Percentiles rank a stretch among this genome's conserved stretches.
phyloP scores from a whole-genome alignment of 106 monocot genomes.

The Dendrobium catenatum region DNA sequence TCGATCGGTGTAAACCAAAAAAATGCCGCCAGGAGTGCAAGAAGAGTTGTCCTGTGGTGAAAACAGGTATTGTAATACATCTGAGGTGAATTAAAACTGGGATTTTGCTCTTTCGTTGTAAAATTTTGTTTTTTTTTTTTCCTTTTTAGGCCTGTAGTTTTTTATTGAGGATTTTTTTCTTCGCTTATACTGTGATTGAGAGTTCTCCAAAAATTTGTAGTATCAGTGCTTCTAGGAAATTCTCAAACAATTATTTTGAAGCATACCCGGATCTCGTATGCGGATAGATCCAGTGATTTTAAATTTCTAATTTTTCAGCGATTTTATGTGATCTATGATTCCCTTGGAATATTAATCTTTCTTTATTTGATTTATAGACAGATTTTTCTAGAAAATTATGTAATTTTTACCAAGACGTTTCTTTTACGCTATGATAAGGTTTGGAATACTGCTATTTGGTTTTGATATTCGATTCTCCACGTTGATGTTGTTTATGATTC shows the following conservation, averaged over 20 bases:
- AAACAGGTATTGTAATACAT: slow-evolving; percentile 51
- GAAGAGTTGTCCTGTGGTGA: slow-evolving; percentile 96
- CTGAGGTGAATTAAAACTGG: background rate
- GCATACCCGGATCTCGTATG: background rate
- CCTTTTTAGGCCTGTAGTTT: background rate
- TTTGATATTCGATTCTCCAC: background rate
- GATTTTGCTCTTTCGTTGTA: background rate
- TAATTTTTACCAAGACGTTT: background rate
- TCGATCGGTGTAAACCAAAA: slow-evolving; percentile 91
- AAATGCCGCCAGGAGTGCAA: slow-evolving; percentile 99
- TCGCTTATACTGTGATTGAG: background rate
- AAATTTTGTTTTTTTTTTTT: background rate
- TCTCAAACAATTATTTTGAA: background rate
- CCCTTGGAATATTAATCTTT: background rate
- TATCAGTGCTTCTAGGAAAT: background rate
- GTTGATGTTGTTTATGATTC: background rate
- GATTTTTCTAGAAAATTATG: background rate
- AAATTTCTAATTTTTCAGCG: background rate
- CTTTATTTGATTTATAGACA: background rate
- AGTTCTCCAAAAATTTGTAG: background rate
- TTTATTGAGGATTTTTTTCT: background rate
- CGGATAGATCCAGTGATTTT: background rate
- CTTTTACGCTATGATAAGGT: background rate
- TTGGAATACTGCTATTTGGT: background rate
- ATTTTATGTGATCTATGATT: background rate